These are phyloP conservation scores for Podosphaera xanthii DNA, from an alignment of 2,329 filamentous ascomycete genomes.

Conservation along the genomic window DNA sequence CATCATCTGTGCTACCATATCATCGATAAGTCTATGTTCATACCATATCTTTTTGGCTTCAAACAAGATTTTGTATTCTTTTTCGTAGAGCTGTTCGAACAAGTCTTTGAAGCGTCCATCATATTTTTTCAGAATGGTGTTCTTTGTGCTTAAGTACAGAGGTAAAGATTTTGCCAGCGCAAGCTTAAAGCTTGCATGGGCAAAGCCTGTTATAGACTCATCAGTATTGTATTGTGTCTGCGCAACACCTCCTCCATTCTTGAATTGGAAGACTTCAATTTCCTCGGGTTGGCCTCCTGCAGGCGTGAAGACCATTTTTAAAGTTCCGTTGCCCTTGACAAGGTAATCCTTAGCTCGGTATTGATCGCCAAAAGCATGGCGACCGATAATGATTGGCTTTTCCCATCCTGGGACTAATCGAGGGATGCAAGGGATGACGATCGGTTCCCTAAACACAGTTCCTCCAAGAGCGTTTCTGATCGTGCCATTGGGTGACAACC, in stretches of 20 bases:
- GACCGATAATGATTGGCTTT: conserved; percentile 96
- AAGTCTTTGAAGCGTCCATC: conserved; percentile 98
- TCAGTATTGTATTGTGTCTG: conserved; percentile 98
- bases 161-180: conserved; percentile 69
- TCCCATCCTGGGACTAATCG: conserved; percentile 93
- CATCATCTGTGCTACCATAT: conserved; percentile 99
- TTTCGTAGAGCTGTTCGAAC: conserved; percentile 91
- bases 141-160: conserved; percentile 99
- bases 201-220: conserved; percentile 84
- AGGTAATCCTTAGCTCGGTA: conserved; percentile 91
- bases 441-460: conserved; percentile 97
- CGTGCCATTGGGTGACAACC: conserved; percentile 91
- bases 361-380: conserved; percentile 95
- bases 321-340: conserved; percentile 59
- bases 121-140: conserved; percentile 98
- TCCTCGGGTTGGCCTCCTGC: conserved; percentile 59
- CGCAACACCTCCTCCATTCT: conserved; percentile 63
- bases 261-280: conserved; percentile 80
- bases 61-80: conserved; percentile 66
- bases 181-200: conserved; percentile 91
- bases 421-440: conserved; percentile 82
- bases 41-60: conserved; percentile 93
- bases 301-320: conserved; percentile 89
- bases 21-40: conserved; percentile 95
- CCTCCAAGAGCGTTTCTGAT: conserved; percentile 58